Evolutionary conservation across 495 filamentous ascomycete genomes (phyloP).

Genomic region (Xylaria telfairii): DNA sequence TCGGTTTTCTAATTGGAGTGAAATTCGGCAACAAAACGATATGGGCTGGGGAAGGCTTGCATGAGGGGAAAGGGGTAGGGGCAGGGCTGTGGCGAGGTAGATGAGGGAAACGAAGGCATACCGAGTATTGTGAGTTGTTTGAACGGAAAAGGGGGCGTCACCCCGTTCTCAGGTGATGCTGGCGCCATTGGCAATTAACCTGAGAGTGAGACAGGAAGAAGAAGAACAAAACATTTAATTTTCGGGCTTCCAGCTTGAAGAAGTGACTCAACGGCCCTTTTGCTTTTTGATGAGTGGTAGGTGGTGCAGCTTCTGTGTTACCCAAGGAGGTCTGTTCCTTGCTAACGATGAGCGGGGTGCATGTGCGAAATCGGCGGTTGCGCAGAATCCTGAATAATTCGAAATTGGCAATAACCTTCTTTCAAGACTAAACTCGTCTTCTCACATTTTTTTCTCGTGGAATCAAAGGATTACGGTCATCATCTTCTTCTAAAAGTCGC

Average conservation of each 20-base stretch:
- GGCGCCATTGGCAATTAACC: constrained; percentile 16
- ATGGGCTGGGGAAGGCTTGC: neutral
- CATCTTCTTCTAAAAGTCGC: neutral
- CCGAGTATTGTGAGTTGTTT: constrained; percentile 44
- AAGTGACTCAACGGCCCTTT: neutral
- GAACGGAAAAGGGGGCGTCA: constrained; percentile 33
- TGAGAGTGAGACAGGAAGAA: neutral
- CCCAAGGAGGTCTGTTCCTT: neutral
- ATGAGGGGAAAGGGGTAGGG: neutral
- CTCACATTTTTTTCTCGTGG: neutral
- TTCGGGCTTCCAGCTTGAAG: neutral
- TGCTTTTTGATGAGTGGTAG: neutral
- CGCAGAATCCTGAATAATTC: neutral
- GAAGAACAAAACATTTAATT: neutral
- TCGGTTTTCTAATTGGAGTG: neutral
- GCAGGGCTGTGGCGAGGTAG: neutral
- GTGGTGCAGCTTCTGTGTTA: neutral
- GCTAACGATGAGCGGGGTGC: constrained; percentile 8
- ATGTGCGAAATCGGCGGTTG: constrained; percentile 21
- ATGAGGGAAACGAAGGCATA: constrained; percentile 26
- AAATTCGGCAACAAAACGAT: neutral
- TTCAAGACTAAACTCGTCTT: neutral
- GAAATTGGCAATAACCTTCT: neutral
- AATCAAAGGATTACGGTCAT: neutral
- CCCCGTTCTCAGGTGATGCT: constrained; percentile 11